phyloP scores from a whole-genome alignment of 164 flowering plant species.

The Vitis cinerea region DNA sequence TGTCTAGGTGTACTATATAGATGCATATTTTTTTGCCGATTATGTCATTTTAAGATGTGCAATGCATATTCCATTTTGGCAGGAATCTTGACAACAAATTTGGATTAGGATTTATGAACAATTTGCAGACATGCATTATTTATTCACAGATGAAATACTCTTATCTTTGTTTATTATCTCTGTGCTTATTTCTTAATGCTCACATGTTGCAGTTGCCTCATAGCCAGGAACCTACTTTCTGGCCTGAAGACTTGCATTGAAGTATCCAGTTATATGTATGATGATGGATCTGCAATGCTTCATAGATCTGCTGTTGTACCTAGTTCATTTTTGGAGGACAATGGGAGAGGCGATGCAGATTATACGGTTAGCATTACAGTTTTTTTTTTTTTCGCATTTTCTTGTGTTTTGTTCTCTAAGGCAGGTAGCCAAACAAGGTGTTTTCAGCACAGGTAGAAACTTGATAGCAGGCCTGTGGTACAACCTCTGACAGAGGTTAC shows the following conservation, averaged over 20 bases:
- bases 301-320: conserved; percentile 33
- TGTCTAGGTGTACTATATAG: too few species aligned
- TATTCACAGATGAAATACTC: background rate
- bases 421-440: background rate
- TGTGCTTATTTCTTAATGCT: conserved; percentile 2
- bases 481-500: background rate
- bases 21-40: too few species aligned
- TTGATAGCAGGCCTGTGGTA: background rate
- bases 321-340: conserved; percentile 49
- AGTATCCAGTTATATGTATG: conserved; percentile 73
- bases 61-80: too few species aligned
- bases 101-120: background rate
- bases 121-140: background rate
- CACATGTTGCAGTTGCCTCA: conserved; percentile 73
- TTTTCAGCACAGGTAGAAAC: background rate
- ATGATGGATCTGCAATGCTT: conserved; percentile 41
- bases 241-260: conserved; percentile 95
- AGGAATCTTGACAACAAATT: too few species aligned
- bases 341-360: conserved; percentile 37
- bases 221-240: conserved; percentile 84
- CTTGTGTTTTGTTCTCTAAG: background rate
- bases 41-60: too few species aligned
- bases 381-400: background rate
- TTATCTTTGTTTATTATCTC: background rate
- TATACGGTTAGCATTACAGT: conserved; percentile 32